A percentile compares a stretch with the other conserved stretches of the same genome.
phyloP scores from a whole-genome alignment of 1,139 yeast genomes.

The Diutina ranongensis region DNA sequence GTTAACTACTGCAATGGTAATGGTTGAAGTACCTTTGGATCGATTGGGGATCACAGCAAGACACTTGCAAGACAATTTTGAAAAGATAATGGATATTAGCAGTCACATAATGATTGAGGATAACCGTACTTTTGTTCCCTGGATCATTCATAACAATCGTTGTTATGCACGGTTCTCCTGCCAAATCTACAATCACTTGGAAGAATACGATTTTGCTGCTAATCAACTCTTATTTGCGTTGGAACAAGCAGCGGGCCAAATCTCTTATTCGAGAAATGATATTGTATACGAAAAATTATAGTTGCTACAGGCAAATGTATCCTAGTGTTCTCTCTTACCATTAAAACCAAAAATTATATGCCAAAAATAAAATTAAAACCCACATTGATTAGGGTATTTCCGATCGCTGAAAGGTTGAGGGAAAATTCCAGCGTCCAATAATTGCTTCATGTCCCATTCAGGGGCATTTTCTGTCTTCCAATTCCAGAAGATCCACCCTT shows the following conservation, averaged over 20 bases:
- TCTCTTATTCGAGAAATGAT: neutral
- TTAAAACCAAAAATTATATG: neutral
- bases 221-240: constrained; percentile 13
- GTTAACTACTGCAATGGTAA: constrained; percentile 33
- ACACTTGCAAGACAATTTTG: neutral
- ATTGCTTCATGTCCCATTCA: constrained; percentile 75
- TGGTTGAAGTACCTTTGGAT: constrained; percentile 29
- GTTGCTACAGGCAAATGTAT: neutral
- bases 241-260: neutral
- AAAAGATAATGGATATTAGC: neutral
- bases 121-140: constrained; percentile 36
- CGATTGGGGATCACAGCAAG: constrained; percentile 3
- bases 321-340: neutral
- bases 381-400: constrained; percentile 61
- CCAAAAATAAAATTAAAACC: constrained; percentile 7
- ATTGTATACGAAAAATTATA: neutral
- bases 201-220: constrained; percentile 39
- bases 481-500: constrained; percentile 89
- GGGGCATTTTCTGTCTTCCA: constrained; percentile 78
- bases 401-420: constrained; percentile 69
- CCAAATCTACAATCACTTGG: constrained; percentile 45
- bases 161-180: constrained; percentile 44
- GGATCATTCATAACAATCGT: constrained; percentile 27
- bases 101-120: constrained; percentile 12
- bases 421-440: constrained; percentile 50